Base-by-base conservation (phyloP, 2,329 filamentous ascomycete species). In the Botryotinia globosa region DNA sequence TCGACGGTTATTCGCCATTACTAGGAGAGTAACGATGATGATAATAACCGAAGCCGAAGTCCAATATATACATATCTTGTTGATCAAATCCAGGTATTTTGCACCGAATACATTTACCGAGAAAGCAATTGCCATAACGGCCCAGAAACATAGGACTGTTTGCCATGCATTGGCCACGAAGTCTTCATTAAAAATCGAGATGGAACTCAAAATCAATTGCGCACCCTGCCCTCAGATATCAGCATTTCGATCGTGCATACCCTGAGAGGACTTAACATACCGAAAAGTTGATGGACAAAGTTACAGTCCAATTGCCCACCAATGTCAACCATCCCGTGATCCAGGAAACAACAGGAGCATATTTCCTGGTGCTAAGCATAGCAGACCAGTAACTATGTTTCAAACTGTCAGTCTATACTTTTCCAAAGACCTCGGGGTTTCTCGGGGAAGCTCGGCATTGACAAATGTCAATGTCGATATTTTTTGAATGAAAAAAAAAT, bases 31-130 rank as follows among this genome's bases (percentile, higher is more conserved):
- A 54, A 92, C 85, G 76, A 94, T 81, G 61, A 94, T 92, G 62
- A 93, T 90, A 68, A 92, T 74, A 6, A 92, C 89, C 59, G 88
- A 89, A 0, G 85, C 85, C 0, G 83, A 87, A 0, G 91, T 93
- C 91, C 91, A 93, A 79, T 88, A 91, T 71, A 92, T 92, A 80
- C 91, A 92, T 64, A 92, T 81, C 77, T 91, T 92, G 79, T 92
- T 92, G 79, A 93, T 90, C 70, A 91, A 76, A 78, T 92, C 90
- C 66, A 93, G 82, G 71, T 83, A 88, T 70, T 85, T 87, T 8
- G 88, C 85, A 0, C 85, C 86, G 77, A 92, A 92, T 34, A 90
- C 85, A 79, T 92, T 93, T 67, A 92, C 84, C 14, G 85, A 74
- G 77, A 89, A 89, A 78, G 88, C 91, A 39, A 92, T 80, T 10